Percentiles rank a stretch among this genome's conserved stretches.
phyloP scores from a whole-genome alignment of 805 yeast genomes.

The Alloascoidea africana region DNA sequence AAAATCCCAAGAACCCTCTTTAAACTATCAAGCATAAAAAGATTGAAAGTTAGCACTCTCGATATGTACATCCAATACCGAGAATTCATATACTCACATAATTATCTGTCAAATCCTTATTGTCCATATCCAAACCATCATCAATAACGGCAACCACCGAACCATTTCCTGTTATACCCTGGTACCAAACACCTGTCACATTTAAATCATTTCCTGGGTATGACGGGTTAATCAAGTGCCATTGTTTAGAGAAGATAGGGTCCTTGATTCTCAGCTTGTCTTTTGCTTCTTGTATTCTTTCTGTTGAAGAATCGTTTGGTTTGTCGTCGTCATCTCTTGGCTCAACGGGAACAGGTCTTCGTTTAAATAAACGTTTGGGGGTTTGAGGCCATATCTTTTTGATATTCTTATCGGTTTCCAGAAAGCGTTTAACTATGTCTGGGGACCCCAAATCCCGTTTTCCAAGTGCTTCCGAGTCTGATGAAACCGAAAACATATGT shows the following conservation, averaged over 20 bases:
- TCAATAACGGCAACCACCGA: slow-evolving; percentile 82
- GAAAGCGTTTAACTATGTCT: slow-evolving; percentile 8
- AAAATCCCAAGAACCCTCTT: slow-evolving; percentile 85
- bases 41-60: slow-evolving; percentile 3
- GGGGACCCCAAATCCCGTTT: slow-evolving; percentile 7
- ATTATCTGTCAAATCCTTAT: slow-evolving; percentile 53
- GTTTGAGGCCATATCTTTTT: slow-evolving; percentile 18
- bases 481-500: slow-evolving; percentile 47
- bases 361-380: slow-evolving; percentile 37
- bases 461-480: slow-evolving; percentile 10
- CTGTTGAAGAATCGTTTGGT: slow-evolving; percentile 36
- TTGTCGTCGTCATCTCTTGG: slow-evolving; percentile 7
- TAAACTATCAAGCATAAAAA: slow-evolving; percentile 19
- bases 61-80: slow-evolving; percentile 9
- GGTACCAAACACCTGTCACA: slow-evolving; percentile 72
- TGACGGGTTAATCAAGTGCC: slow-evolving; percentile 76
- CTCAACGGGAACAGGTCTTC: slow-evolving; percentile 37
- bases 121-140: slow-evolving; percentile 83
- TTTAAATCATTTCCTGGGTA: slow-evolving; percentile 78
- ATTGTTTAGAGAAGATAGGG: slow-evolving; percentile 72
- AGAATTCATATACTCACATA: slow-evolving; percentile 19
- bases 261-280: slow-evolving; percentile 52
- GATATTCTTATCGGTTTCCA: slow-evolving; percentile 6
- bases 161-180: slow-evolving; percentile 68
- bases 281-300: slow-evolving; percentile 28